A percentile compares a stretch with the other conserved stretches of the same genome.
phyloP scores from a whole-genome alignment of 495 filamentous ascomycete genomes.

The Trichodelitschia bisporula region DNA sequence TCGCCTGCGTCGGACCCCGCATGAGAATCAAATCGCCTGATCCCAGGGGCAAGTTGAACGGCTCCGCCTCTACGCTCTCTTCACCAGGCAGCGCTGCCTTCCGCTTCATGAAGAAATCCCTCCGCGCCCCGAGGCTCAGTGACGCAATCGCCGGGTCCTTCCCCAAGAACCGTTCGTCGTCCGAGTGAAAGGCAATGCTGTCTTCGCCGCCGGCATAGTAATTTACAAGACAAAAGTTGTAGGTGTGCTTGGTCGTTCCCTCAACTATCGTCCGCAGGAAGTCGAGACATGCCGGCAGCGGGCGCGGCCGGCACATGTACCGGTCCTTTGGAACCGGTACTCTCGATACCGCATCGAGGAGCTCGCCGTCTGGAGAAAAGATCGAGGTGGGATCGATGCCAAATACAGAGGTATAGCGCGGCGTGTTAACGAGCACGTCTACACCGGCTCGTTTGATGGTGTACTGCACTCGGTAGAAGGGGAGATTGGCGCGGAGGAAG shows the following conservation, averaged over 20 bases:
- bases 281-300: slow-evolving; percentile 40
- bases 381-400: slow-evolving; percentile 33
- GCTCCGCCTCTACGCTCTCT: slow-evolving; percentile 10
- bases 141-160: slow-evolving; percentile 41
- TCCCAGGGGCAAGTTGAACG: slow-evolving; percentile 32
- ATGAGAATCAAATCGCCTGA: slow-evolving; percentile 54
- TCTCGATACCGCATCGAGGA: slow-evolving; percentile 23
- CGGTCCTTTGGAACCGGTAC: slow-evolving; percentile 18
- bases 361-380: slow-evolving; percentile 15
- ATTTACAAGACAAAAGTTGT: slow-evolving; percentile 56
- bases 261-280: slow-evolving; percentile 29
- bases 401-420: slow-evolving; percentile 47
- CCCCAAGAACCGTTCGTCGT: slow-evolving; percentile 53
- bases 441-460: slow-evolving; percentile 31
- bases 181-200: slow-evolving; percentile 50
- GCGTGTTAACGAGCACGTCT: slow-evolving; percentile 37
- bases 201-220: slow-evolving; percentile 48
- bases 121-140: slow-evolving; percentile 35
- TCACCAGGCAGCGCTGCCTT: slow-evolving; percentile 28
- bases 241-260: slow-evolving; percentile 28
- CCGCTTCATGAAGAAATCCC: slow-evolving; percentile 50
- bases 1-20: slow-evolving; percentile 38
- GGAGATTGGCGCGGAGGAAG: slow-evolving; percentile 33
- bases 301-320: slow-evolving; percentile 34
- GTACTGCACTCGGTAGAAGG: slow-evolving; percentile 53